Conservation (phyloP, 2,329 filamentous ascomycete species). For the Claviceps humidiphila region DNA sequence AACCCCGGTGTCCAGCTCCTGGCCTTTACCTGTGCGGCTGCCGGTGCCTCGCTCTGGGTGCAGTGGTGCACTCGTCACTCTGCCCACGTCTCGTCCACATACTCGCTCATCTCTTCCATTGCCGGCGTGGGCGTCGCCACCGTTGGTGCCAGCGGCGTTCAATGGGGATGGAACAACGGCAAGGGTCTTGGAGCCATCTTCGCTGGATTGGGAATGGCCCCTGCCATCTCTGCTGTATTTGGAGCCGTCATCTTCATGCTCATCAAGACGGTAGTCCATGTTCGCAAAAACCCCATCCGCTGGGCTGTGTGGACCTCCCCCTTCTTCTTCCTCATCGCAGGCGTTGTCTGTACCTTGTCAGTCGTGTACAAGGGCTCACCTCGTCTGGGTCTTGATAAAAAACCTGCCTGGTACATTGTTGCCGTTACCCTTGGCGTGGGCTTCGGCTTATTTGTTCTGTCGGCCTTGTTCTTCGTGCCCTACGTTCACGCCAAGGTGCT, state of each 20-base stretch:
- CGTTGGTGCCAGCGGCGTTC: constrained; percentile 44
- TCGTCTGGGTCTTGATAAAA: constrained; percentile 49
- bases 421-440: constrained; percentile 53
- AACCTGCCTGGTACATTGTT: constrained; percentile 54
- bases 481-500: constrained; percentile 54
- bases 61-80: constrained; percentile 70
- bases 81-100: constrained; percentile 60
- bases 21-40: constrained; percentile 51
- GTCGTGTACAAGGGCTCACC: constrained; percentile 75
- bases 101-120: constrained; percentile 56
- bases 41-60: constrained; percentile 57
- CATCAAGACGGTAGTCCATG: constrained; percentile 49
- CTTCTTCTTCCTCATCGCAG: constrained; percentile 66
- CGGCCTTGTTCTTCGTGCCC: constrained; percentile 61
- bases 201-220: constrained; percentile 54
- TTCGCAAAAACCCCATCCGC: constrained; percentile 55
- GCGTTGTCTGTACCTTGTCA: constrained; percentile 60
- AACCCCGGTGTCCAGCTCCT: constrained; percentile 56
- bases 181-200: constrained; percentile 58
- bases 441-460: constrained; percentile 42
- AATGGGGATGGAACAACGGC: constrained; percentile 55
- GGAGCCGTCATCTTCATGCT: constrained; percentile 55
- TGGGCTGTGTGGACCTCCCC: constrained; percentile 65
- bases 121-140: constrained; percentile 58
- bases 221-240: constrained; percentile 48